Evolutionary conservation across 192 early-diverging fungal species (phyloP), one percentile per base, ranked within the genome.

Genomic region (Entophlyctis luteolus): DNA sequence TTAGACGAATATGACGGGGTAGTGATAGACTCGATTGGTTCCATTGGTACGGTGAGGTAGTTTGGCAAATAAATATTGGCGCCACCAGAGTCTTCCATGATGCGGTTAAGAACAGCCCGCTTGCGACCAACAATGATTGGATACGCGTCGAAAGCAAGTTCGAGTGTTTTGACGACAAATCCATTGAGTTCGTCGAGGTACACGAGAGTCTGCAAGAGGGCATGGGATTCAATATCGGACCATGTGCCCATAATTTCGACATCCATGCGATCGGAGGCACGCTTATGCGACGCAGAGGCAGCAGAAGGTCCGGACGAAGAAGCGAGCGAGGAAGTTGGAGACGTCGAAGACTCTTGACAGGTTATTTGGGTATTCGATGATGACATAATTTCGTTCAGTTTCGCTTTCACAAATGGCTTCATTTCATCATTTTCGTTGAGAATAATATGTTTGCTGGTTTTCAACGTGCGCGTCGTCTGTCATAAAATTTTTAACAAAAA

Each of bases 61-160:
- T 18, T 63, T 28, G 89, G 86, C 28, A 93, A 59, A 72, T 93
- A 93, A 23, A 93, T 85, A 68, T 82, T 91, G 36, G 87, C 88
- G 50, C 73, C 33, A 18, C 60, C 60, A 35, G 82, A 86, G 48
- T 85, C 84, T 48, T 84, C 79, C 87, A 91, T 90, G 37, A 92
- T 79, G 3, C 79, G 69, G 48, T 87, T 79, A 16, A 92, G 60
- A 14, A 72, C 71, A 20, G 73, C 77, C 3, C 85, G 73, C 52
- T 87, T 89, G 36, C 81, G 77, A 34, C 89, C 90, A 27, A 85
- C 82, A n/a, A 92, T 76, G 49, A 92, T 75, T 42, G 87, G 80
- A 52, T 91, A 90, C 25, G 81, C 79, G 47, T 80, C 80, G 50
- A 77, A 70, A 12, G 67, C 71, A 39, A 84, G 10, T 20, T 77